Evolutionary conservation across 495 filamentous ascomycete genomes (phyloP), one percentile per base, ranked within the genome.

Genomic region (Neurospora sp.): DNA sequence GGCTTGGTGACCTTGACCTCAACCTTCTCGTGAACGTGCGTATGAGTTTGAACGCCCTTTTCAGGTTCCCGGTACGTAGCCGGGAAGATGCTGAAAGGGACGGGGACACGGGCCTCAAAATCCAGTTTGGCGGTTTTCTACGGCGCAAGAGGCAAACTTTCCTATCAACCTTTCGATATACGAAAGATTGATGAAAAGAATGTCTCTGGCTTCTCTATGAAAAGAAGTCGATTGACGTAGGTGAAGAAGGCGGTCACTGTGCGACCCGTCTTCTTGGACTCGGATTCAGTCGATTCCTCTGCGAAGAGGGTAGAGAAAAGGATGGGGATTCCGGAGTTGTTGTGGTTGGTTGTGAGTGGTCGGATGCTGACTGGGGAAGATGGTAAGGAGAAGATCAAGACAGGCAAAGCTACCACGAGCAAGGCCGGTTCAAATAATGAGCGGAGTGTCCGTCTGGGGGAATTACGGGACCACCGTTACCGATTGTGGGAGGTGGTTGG

Each of bases 71-170:
- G 90, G 89, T 97, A 98, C 84, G 95, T 92, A 83, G 94, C 97
- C 87, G 95, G 95, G 91, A 98, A 97, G 91, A 98, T 91, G 91
- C 94, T 97, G 90, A 97, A 95, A 84, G 95, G 95, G 85, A 98
- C 96, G 86, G 95, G 95, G 84, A 98, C 93, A 84, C 93, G 92
- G 87, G 94, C 94, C 92, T 98, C 94, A 94, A 97, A 98, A 92
- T 97, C 95, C 94, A 98, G 95, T 87, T 95, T 98, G 93, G 86
- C 95, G 89, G 90, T 89, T 88, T 90, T 90, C 84, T 72, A 75
- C 76, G 80, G 85, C 83, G 81, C 83, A 86, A 89, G 89, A 89
- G 90, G 89, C 80, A 78, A 75, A 90, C 88, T 93, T 93, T 94
- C 94, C 90, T 91, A 90, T 93, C 90, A 77, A 90, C 92, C 93